Percentiles rank a stretch among this genome's conserved stretches.
Conservation (phyloP, 352 stramenopile species). For the Aphanomyces euteiches region DNA sequence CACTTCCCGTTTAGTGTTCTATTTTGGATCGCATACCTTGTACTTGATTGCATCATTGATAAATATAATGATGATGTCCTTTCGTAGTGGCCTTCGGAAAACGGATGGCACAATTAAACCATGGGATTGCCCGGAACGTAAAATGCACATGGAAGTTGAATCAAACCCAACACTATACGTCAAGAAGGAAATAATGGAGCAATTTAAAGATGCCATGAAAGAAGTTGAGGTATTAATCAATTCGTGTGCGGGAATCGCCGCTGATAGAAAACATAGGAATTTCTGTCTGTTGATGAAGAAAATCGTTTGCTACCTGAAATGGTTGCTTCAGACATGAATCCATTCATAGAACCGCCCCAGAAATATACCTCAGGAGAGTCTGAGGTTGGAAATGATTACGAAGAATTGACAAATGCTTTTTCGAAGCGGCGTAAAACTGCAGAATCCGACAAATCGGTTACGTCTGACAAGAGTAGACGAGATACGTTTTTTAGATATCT, state of each 20-base stretch:
- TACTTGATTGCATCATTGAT: background rate
- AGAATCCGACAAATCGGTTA: too few species aligned
- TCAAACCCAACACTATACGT: background rate
- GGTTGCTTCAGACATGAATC: background rate
- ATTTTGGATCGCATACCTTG: constrained; percentile 12
- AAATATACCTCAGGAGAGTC: too few species aligned
- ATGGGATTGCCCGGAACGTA: constrained; percentile 1
- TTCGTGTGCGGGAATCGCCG: too few species aligned
- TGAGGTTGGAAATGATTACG: background rate
- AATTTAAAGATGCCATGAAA: constrained; percentile 11
- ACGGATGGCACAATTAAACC: constrained; percentile 4
- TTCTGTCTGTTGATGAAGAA: background rate
- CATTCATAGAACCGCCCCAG: too few species aligned
- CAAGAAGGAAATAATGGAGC: background rate
- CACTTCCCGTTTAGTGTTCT: background rate
- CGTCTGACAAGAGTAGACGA: background rate
- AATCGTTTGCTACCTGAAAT: constrained; percentile 7
- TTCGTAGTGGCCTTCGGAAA: constrained; percentile 9
- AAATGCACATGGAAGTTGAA: background rate
- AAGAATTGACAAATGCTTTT: background rate
- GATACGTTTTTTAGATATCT: background rate
- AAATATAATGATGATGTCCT: background rate
- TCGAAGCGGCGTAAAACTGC: too few species aligned
- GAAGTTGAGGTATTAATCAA: background rate
- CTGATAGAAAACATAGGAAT: background rate